Base-by-base conservation (phyloP, 306 rosid genomes). In the Acacia confusa region DNA sequence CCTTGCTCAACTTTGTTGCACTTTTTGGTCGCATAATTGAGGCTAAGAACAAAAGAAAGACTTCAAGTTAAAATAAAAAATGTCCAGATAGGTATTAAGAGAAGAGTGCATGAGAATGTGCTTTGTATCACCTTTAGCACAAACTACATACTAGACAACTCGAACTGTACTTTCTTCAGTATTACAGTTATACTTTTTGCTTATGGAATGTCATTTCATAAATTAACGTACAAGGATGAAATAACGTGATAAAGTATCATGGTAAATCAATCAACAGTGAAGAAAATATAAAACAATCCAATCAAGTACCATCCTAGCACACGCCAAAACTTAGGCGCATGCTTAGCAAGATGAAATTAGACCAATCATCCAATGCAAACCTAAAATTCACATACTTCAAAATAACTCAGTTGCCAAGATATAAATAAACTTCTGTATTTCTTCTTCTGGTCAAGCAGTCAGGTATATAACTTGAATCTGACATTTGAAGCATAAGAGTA, bases 1-100 rank as follows among this genome's bases (percentile, higher is more conserved):
- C 85, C 84, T 88, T 93, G 79, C 48, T 69, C 44, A 83, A 81
- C 79, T 75, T 85, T 52, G 94, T 79, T 57, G 90, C 80, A 82
- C 60, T 88, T 83, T 89, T 93, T 1, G 92, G 80, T 70, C 85
- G 87, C 77, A 78, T 83, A 90, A 79, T 84, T 47, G 95, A 66
- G 50, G 87, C 98, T 92, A 78, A 38, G 52, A 36, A 60, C 17
- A 83, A 58, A 78, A 30, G 27, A 13, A 55, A 69, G 53, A 77
- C 50, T n/a, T 74, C 68, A 65, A 53, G 17, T 86, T 68, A 76
- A 68, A 77, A 44, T 12, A 28, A 30, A 34, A 76, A 81, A 40
- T 68, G 57, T 72, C 17, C 70, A 79, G 70, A 79, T 57, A 55
- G 76, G 79, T 79, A 61, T 9, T 36, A 61, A 50, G 14, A 76